These are phyloP conservation scores for Angophora floribunda DNA, from an alignment of 345 rosid genomes.

Conservation along the genomic window DNA sequence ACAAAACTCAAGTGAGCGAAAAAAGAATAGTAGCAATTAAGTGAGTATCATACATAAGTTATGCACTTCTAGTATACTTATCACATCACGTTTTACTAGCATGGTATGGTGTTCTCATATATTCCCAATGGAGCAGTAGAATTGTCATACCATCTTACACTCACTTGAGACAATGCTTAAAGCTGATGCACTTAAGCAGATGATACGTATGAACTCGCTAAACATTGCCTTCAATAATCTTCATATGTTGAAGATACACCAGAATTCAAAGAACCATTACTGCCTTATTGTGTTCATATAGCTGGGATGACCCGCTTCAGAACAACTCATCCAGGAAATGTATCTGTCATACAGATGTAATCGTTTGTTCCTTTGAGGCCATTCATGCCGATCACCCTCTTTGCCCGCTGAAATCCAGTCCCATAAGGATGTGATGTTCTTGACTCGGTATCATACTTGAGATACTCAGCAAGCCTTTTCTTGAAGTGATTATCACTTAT, in stretches of 20 bases:
- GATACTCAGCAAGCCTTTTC: neutral
- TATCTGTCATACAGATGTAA: neutral
- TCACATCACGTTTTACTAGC: neutral
- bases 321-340: neutral
- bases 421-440: neutral
- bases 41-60: fast-evolving
- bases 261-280: neutral
- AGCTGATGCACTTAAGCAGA: neutral
- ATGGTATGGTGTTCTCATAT: neutral
- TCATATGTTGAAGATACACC: neutral
- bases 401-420: neutral
- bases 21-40: neutral
- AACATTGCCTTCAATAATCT: neutral
- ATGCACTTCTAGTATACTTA: no score
- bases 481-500: neutral
- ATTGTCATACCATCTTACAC: neutral
- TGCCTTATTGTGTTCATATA: neutral
- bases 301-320: no score
- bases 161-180: neutral
- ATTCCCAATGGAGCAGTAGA: neutral
- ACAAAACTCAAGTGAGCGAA: no score
- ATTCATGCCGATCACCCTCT: neutral
- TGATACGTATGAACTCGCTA: neutral
- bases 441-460: neutral
- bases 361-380: neutral